Evolutionary conservation across 2,329 filamentous ascomycete genomes (phyloP), one percentile per base, ranked within the genome.

Genomic region (Penicillium sp.): DNA sequence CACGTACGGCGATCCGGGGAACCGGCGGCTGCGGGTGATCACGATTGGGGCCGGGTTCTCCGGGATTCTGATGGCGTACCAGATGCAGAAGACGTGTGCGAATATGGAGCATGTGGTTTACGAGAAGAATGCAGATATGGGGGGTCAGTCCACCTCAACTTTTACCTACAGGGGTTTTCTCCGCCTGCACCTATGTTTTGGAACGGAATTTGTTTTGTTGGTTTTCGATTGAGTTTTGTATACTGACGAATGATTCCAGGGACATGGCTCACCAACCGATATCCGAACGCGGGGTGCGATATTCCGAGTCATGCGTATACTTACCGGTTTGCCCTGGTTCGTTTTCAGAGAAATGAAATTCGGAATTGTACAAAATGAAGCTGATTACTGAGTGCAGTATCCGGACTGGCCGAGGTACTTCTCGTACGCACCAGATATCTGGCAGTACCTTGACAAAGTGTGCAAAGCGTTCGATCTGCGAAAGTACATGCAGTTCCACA

Each of bases 241-340:
- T 6, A 26, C 26, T 26, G 26, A 26, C n/a, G 23, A 47, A 7
- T 17, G 6, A 21, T 8, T 17, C 7, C 54, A 56, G 62, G 65
- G 6, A 60, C 59, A 7, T 66, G 66, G 66, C 45, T 56, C 21
- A 61, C 66, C 11, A 64, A 64, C 23, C 53, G 50, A 5, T 64
- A 71, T 51, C 69, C 69, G 5, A 63, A 57, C 8, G 62, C 62
- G 0, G 63, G 64, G 5, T 64, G 61, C 23, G 60, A 65, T 8
- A 31, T 63, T 30, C 63, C 57, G 8, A 56, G 54, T 9, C 54
- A 56, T 56, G 54, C 54, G 0, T 56, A 56, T 35, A 56, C 54
- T 1, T 56, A 56, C 26, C 17, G 54, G 2, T 56, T 56, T 56
- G 54, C 54, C 21, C 21, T 56, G 7, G 54, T 56, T 13, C 5